A percentile compares a stretch with the other conserved stretches of the same genome.
phyloP scores from a whole-genome alignment of 2,329 filamentous ascomycete genomes.

The Falciphora oryzae region DNA sequence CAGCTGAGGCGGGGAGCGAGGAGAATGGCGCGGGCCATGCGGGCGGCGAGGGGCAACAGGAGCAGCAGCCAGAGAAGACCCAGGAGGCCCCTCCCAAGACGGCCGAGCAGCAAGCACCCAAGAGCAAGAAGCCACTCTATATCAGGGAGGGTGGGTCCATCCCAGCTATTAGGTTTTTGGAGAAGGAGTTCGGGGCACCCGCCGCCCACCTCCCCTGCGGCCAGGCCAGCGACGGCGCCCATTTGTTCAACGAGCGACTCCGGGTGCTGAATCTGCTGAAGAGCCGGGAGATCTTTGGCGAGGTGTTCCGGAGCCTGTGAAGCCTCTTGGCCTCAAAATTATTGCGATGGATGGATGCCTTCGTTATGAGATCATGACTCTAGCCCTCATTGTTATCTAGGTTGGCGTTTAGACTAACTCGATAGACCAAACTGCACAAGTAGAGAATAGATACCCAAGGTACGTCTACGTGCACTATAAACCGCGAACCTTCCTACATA shows the following conservation, averaged over 20 bases:
- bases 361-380: no score
- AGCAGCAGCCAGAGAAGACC: no score
- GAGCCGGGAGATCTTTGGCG: constrained; percentile 83
- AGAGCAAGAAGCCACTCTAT: constrained; percentile 66
- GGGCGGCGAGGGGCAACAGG: neutral
- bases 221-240: constrained; percentile 87
- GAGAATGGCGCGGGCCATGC: no score
- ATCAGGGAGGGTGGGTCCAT: constrained; percentile 96
- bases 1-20: neutral
- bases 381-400: no score
- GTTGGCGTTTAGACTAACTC: no score
- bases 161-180: constrained; percentile 85
- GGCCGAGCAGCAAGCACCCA: constrained; percentile 22
- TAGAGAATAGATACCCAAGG: no score
- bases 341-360: no score
- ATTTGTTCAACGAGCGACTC: constrained; percentile 93
- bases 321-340: no score
- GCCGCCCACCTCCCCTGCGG: constrained; percentile 92
- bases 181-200: constrained; percentile 87
- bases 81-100: neutral
- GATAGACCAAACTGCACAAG: no score
- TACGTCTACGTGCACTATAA: no score
- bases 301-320: constrained; percentile 69
- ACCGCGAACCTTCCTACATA: no score
- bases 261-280: constrained; percentile 83